Percentiles rank a stretch among this genome's conserved stretches.
These are phyloP conservation scores for Lipomyces starkeyi DNA, from an alignment of 805 yeast genomes.

Conservation along the genomic window DNA sequence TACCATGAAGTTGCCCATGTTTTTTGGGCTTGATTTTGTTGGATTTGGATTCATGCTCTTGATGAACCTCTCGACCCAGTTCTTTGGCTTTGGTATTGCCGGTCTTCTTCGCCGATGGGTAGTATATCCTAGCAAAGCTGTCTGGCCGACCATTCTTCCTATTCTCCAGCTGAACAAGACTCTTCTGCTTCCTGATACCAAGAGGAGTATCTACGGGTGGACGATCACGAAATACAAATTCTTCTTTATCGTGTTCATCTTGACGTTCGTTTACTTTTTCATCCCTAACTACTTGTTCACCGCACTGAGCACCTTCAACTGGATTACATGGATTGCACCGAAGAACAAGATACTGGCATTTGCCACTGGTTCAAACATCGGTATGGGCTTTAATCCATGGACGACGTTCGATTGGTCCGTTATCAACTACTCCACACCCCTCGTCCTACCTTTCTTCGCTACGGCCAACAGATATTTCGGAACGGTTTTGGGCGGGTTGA, in stretches of 20 bases:
- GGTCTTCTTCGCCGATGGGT: conserved; percentile 65
- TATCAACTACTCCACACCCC: conserved; percentile 28
- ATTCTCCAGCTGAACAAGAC: conserved; percentile 58
- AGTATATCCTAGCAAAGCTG: conserved; percentile 62
- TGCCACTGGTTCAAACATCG: conserved; percentile 65
- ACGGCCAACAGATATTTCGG: conserved; percentile 23
- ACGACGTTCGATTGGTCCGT: conserved; percentile 64
- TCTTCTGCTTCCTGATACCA: conserved; percentile 44
- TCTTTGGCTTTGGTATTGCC: conserved; percentile 70
- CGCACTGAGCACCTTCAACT: conserved; percentile 63
- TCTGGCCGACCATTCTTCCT: conserved; percentile 74
- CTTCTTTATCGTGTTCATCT: conserved; percentile 51
- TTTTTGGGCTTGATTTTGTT: conserved; percentile 20
- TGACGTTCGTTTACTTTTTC: conserved; percentile 59
- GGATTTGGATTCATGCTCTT: conserved; percentile 24
- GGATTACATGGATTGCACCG: conserved; percentile 68
- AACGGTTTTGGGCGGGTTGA: conserved; percentile 17
- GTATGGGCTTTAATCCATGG: conserved; percentile 71
- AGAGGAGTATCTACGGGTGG: conserved; percentile 56
- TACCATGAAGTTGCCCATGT: conserved; percentile 39
- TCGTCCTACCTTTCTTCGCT: conserved; percentile 27
- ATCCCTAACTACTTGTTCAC: conserved; percentile 65
- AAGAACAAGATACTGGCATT: conserved; percentile 65
- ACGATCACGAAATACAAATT: conserved; percentile 58
- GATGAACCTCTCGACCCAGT: conserved; percentile 51